Conservation (phyloP, 2,329 filamentous ascomycete species). For the Fusarium algeriense region DNA sequence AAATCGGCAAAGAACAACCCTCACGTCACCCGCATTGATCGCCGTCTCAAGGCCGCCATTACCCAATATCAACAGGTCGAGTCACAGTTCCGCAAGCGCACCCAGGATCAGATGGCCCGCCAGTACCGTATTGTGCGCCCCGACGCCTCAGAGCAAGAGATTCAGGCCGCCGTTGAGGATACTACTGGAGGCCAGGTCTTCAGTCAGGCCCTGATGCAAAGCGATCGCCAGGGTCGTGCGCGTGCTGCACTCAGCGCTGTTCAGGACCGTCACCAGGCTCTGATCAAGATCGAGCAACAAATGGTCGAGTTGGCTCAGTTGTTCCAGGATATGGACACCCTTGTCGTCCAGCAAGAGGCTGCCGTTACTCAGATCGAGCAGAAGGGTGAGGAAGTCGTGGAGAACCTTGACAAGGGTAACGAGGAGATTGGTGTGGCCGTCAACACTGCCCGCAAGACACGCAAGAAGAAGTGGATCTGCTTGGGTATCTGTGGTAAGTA, state of each 20-base stretch:
- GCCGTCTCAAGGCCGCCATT: slow-evolving; percentile 83
- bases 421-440: slow-evolving; percentile 86
- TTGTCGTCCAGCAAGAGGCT: slow-evolving; percentile 88
- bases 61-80: slow-evolving; percentile 85
- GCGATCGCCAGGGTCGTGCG: slow-evolving; percentile 83
- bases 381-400: slow-evolving; percentile 86
- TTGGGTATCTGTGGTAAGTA: slow-evolving; percentile 76
- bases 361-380: slow-evolving; percentile 85
- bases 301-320: slow-evolving; percentile 89
- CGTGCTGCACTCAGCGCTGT: slow-evolving; percentile 83
- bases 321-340: slow-evolving; percentile 88
- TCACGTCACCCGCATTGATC: slow-evolving; percentile 85
- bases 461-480: slow-evolving; percentile 98
- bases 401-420: slow-evolving; percentile 88
- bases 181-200: slow-evolving; percentile 83
- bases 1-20: slow-evolving; percentile 78
- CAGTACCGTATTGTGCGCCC: slow-evolving; percentile 92
- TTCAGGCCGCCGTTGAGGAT: slow-evolving; percentile 81
- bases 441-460: slow-evolving; percentile 80
- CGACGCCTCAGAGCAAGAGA: slow-evolving; percentile 82
- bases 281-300: slow-evolving; percentile 92
- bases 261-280: slow-evolving; percentile 83
- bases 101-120: slow-evolving; percentile 85
- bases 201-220: slow-evolving; percentile 85
- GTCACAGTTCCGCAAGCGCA: slow-evolving; percentile 81